Percentiles rank a stretch among this genome's conserved stretches.
Evolutionary conservation across 495 filamentous ascomycete genomes (phyloP).

Genomic region (Tuber microsphaerosporum): DNA sequence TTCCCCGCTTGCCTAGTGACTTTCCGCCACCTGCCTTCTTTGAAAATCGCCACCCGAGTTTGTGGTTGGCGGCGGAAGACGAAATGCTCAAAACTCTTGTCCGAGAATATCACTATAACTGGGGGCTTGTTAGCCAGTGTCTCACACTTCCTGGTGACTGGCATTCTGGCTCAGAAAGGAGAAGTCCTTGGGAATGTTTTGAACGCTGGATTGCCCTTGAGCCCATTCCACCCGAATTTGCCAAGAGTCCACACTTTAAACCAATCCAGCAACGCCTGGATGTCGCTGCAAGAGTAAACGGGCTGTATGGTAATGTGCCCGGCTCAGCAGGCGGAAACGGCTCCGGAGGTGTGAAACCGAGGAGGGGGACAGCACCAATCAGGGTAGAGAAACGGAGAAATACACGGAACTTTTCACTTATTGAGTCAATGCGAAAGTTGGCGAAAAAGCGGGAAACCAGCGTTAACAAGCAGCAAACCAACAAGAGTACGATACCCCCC

Average conservation of each 20-base stretch:
- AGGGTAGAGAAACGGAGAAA: conserved; percentile 80
- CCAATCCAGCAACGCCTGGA: conserved; percentile 39
- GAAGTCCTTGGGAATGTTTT: conserved; percentile 98
- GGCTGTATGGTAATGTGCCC: conserved; percentile 22
- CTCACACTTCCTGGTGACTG: conserved; percentile 66
- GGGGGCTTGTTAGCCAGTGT: conserved; percentile 81
- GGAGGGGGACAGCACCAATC: conserved; percentile 39
- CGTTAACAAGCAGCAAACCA: conserved; percentile 71
- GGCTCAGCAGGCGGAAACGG: conserved; percentile 22
- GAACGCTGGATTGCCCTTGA: conserved; percentile 90
- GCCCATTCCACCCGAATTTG: conserved; percentile 81
- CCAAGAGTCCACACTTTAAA: conserved; percentile 82
- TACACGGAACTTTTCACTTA: conserved; percentile 72
- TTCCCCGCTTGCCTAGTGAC: conserved; percentile 87
- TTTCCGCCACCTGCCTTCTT: conserved; percentile 89
- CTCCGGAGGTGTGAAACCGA: conserved; percentile 28
- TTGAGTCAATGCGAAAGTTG: conserved; percentile 90
- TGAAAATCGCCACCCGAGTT: conserved; percentile 72
- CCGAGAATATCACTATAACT: conserved; percentile 91
- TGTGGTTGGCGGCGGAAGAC: conserved; percentile 85
- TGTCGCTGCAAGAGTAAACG: conserved; percentile 31
- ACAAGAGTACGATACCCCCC: conserved; percentile 39
- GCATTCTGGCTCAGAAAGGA: conserved; percentile 73
- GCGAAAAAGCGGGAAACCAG: conserved; percentile 86
- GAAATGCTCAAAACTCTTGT: conserved; percentile 77